These are phyloP conservation scores for Candida tibetensis DNA, from an alignment of 805 yeast genomes.

Conservation along the genomic window DNA sequence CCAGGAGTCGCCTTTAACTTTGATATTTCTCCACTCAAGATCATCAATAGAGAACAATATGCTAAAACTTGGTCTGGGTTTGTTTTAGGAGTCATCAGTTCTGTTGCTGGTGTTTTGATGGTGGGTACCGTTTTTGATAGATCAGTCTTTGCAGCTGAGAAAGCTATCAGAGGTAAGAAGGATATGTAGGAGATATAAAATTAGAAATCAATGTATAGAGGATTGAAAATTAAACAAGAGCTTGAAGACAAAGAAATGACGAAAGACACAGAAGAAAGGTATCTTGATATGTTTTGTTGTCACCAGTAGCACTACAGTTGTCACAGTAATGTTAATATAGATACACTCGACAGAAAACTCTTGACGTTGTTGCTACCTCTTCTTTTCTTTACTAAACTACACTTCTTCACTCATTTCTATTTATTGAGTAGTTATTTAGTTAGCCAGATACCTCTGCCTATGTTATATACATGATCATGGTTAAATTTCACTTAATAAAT, in stretches of 20 bases:
- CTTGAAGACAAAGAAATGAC: not conserved
- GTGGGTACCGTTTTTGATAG: conserved; percentile 88
- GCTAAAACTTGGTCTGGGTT: conserved; percentile 81
- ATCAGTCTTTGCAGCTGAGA: conserved; percentile 85
- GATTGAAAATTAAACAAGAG: not conserved
- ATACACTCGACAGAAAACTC: no score
- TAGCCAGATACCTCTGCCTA: not conserved
- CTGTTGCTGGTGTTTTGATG: conserved; percentile 90
- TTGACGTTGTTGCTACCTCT: no score
- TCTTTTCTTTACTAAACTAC: no score
- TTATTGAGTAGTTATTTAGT: not conserved
- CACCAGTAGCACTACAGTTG: no score
- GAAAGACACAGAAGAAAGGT: not conserved
- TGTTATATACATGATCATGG: not conserved
- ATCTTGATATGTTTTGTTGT: no score
- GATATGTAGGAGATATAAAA: conserved; percentile 24
- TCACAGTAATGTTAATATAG: no score
- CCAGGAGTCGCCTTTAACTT: conserved; percentile 88
- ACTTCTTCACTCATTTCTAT: not conserved
- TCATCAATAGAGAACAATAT: conserved; percentile 75
- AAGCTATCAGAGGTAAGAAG: conserved; percentile 67
- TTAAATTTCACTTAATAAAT: conserved; percentile 43
- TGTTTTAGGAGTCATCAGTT: conserved; percentile 76
- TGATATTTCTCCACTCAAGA: conserved; percentile 91
- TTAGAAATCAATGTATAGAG: not conserved